Evolutionary conservation across 163 green algal genomes (phyloP), one percentile per base, ranked within the genome.

Genomic region (Volvox carteri): DNA sequence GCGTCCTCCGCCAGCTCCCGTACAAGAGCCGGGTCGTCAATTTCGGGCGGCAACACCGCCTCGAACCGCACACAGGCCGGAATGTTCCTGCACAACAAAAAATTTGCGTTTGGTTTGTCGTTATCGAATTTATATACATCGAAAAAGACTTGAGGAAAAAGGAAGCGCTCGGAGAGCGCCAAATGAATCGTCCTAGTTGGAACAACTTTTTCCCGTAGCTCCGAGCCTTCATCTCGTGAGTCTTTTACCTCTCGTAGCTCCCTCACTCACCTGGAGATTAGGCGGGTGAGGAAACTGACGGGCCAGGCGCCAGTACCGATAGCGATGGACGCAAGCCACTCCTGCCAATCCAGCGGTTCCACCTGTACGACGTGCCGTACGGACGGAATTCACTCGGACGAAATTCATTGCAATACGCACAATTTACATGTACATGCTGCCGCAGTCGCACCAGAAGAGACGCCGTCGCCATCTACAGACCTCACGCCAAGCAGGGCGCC

Each of bases 301-400:
- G 90, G 89, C 30, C 90, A 91, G 56, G 89, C 78, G 62, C 78
- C 84, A 30, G 78, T 14, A 23, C 92, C 92, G 37, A 95, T 93
- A 23, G 89, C 91, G 18, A 94, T 75, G 42, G 89, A 92, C 58
- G 88, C 68, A 14, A 89, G 87, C 93, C 93, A 95, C 86, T 95
- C 93, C 16, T 85, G 80, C 58, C 87, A 93, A 78, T 93, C 72
- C 60, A 94, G 58, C 3, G 91, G 87, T 9, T 88, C 54, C 30
- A 89, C 84, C 81, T 87, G 81, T 30, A 58, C 50, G 50, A 58
- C 50, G 50, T 58, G 50, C 54, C 54, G 54, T 65, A 65, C 54
- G 28, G 25, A n/a, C n/a, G n/a, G n/a, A n/a, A n/a, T n/a, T n/a
- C n/a, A n/a, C n/a, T n/a, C n/a, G n/a, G n/a, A n/a, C n/a, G n/a